Base-by-base conservation (phyloP, 257 asterid genomes). In the Nicotiana sylvestris region DNA sequence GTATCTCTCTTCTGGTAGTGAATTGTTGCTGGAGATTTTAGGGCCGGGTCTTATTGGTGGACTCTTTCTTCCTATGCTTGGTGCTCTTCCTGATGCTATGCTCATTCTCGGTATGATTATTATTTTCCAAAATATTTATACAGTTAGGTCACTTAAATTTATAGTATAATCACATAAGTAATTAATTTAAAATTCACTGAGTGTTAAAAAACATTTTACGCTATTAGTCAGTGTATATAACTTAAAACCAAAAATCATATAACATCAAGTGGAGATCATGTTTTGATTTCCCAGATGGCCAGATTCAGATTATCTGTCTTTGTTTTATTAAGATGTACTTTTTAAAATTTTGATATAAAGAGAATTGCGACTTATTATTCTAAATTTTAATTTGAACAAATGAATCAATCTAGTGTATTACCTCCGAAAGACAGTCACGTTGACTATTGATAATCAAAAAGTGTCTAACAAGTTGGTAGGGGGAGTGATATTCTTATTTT, bases 71-170 rank as follows among this genome's bases (percentile, higher is more conserved):
- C 99, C 98, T 18, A 82, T 93, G 0, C 98, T 96, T 70, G 99
- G 98, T 33, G 97, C 98, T 62, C 98, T 96, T 78, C 99, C 99
- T 1, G 98, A 96, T 80, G 98, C 98, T 51, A 88, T 94, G 96
- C 97, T 96, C 39, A 94, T 96, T 82, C 89, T 94, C 7, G 98
- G 98, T 94, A 90, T 7, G 21, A 18, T 6, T 55, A 43, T 70
- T 76, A 12, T 33, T 29, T 29, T 29, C 30, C 30, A 29, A 29
- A 29, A 29, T 29, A 29, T 29, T 29, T 29, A 29, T 29, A 29
- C 30, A 29, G 2, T 29, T 29, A 29, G 30, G 30, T 29, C 30
- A 1, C 30, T 29, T 29, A 1, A 29, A 29, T 29, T 29, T 29
- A 2, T 29, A 29, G 30, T 29, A 29, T 29, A 29, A 29, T 29